Evolutionary conservation across 768 basidiomycete genomes (phyloP), one percentile per base, ranked within the genome.

Genomic region (Cyclocybe aegerita): DNA sequence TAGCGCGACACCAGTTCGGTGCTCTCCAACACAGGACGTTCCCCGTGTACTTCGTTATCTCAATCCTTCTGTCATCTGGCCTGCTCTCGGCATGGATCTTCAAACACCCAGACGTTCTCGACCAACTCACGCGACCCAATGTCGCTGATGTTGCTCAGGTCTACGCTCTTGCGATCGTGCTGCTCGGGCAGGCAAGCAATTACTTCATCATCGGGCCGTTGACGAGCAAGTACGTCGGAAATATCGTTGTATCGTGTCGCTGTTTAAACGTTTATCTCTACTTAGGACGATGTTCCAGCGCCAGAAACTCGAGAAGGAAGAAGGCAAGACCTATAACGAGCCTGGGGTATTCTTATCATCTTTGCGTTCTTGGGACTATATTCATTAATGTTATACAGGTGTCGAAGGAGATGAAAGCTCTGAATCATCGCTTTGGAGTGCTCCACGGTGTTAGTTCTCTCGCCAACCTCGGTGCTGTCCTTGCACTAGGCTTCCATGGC

Each of bases 1-100:
- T n/a, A 86, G 83, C 88, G 12, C 80, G 88, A 41, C 79, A 83
- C 43, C 83, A 87, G 51, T 93, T 93, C 53, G 80, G 84, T 8
- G 71, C 77, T 37, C 76, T 93, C 32, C 90, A 93, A 61, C 82
- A 88, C 61, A 80, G 78, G 59, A 81, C 77, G 0, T 89, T 89
- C 68, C 88, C 90, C 1, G 65, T 87, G 54, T 92, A 88, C 68
- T 93, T 93, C 59, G 63, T 76, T 12, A 63, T 80, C 37, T 85
- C 83, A 9, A 78, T 87, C 34, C 57, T 66, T 16, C 66, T 86
- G 32, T 77, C 84, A 23, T 70, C 78, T 0, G 67, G 69, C 15
- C 74, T 93, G 35, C 65, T 89, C 40, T 73, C 71, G 2, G 67
- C 76, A 46, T 89, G 82, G 87, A 72, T 75, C 39, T 71, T 67